Base-by-base conservation (phyloP, 1,284 basidiomycete species). In the Volvariella volvacea region DNA sequence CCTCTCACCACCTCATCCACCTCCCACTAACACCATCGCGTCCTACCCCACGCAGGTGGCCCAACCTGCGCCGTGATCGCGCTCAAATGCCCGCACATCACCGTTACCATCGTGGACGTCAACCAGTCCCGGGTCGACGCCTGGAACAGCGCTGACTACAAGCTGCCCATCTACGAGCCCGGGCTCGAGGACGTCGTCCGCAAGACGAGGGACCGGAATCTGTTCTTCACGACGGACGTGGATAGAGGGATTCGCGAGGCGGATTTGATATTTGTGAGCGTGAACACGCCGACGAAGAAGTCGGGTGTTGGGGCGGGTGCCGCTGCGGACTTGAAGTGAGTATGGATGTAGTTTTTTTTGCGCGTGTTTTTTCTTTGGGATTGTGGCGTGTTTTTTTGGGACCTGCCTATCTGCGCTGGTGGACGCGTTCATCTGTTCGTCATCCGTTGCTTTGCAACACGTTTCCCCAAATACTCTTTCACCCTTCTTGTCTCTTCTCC, bases 261-360 rank as follows among this genome's bases (percentile, higher is more conserved):
- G 31, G 93, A 99, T 55, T 76, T 91, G 48, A 88, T 90, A 63
- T 90, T 90, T 60, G 88, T 91, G 58, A 86, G 81, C 49, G 88
- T 94, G 59, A 98, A 98, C 74, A 99, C 96, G 22, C 95, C 96
- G 39, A 99, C 96, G 50, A 99, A 99, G 78, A 97, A 95, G 77
- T 81, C 78, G 39, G 96, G 95, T 68, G 86, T 99, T 47, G 96
- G 96, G 56, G 93, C 93, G 52, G 95, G 95, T 49, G 97, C 88
- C 66, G 95, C 95, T 49, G 95, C 95, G 51, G 95, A 99, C 72
- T 81, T 99, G 59, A 94, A 94, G 92, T 95, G 55, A 58, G 83
- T 45, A 43, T 19, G n/a, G n/a, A n/a, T n/a, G n/a, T n/a, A n/a
- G n/a, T n/a, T n/a, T n/a, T n/a, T n/a, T n/a, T n/a, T n/a, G n/a